A percentile compares a stretch with the other conserved stretches of the same genome.
Conservation (phyloP, 2,329 filamentous ascomycete species). For the Neofusicoccum kwambonambiense region DNA sequence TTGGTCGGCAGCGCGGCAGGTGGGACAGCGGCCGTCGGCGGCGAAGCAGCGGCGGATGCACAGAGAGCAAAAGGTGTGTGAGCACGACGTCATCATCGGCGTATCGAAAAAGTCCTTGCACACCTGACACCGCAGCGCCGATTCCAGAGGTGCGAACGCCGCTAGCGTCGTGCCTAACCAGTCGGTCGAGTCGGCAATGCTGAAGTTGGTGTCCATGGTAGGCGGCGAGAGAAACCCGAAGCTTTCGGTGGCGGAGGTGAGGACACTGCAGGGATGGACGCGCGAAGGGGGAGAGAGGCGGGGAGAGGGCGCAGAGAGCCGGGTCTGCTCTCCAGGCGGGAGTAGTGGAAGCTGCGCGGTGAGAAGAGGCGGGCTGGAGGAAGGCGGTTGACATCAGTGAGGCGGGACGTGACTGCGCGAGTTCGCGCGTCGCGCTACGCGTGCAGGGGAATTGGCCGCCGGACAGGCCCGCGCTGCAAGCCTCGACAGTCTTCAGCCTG, state of each 20-base stretch:
- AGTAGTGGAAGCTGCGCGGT: background rate
- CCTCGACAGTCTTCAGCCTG: no score
- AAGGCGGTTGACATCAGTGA: background rate
- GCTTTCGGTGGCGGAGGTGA: background rate
- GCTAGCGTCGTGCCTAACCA: slow-evolving; percentile 72
- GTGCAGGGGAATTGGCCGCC: background rate
- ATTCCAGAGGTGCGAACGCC: slow-evolving; percentile 70
- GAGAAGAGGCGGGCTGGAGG: background rate
- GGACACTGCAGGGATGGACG: background rate
- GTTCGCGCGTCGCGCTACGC: slow-evolving; percentile 12
- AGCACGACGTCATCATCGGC: slow-evolving; percentile 92
- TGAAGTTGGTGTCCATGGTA: background rate
- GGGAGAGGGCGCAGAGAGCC: background rate
- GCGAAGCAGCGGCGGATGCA: slow-evolving; percentile 88
- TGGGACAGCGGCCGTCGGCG: slow-evolving; percentile 80
- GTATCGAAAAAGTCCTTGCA: slow-evolving; percentile 97
- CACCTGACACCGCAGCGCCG: slow-evolving; percentile 87
- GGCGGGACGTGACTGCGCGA: slow-evolving; percentile 12
- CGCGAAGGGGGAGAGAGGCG: background rate
- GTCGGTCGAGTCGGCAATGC: slow-evolving; percentile 68
- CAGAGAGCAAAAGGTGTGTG: slow-evolving; percentile 93
- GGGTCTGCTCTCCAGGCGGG: background rate
- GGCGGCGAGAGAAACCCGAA: background rate
- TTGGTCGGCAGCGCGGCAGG: slow-evolving; percentile 76
- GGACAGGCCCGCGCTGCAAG: background rate